These are phyloP conservation scores for Malbranchea zuffiana DNA, from an alignment of 2,329 filamentous ascomycete genomes.

Conservation along the genomic window DNA sequence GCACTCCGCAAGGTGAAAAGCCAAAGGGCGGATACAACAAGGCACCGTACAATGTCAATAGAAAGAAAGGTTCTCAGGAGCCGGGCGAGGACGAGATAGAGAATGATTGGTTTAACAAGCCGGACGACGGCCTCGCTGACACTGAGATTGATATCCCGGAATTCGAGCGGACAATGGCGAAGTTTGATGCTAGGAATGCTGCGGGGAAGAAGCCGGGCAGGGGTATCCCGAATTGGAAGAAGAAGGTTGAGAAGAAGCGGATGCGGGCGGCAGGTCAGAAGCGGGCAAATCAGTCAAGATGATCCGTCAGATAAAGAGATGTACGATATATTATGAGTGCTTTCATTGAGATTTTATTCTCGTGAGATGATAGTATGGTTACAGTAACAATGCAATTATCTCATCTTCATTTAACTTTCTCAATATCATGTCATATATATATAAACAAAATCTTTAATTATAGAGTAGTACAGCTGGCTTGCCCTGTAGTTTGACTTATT, in stretches of 20 bases:
- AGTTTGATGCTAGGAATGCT: constrained; percentile 12
- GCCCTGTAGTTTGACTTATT: too few species aligned
- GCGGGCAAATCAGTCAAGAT: constrained; percentile 21
- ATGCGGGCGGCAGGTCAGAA: constrained; percentile 32
- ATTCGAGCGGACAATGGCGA: constrained; percentile 10
- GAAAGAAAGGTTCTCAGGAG: background rate
- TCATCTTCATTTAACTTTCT: too few species aligned
- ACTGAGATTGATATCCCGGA: constrained; percentile 11
- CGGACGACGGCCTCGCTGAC: background rate
- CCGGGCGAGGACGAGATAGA: constrained; percentile 13
- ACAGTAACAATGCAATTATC: too few species aligned
- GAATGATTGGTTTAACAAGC: background rate
- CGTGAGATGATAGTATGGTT: too few species aligned
- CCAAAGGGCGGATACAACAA: constrained; percentile 19
- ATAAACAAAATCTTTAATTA: too few species aligned
- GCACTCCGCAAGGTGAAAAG: constrained; percentile 30
- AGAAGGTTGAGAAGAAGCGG: constrained; percentile 35
- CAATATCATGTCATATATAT: too few species aligned
- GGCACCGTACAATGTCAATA: background rate
- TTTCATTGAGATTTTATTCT: too few species aligned
- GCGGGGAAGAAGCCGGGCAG: constrained; percentile 25
- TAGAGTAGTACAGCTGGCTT: too few species aligned
- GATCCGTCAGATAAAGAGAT: background rate
- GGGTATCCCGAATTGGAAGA: constrained; percentile 33
- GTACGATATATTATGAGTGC: too few species aligned